Percentiles rank a stretch among this genome's conserved stretches.
phyloP scores from a whole-genome alignment of 2,329 filamentous ascomycete genomes.

The Cladosporium sp. region DNA sequence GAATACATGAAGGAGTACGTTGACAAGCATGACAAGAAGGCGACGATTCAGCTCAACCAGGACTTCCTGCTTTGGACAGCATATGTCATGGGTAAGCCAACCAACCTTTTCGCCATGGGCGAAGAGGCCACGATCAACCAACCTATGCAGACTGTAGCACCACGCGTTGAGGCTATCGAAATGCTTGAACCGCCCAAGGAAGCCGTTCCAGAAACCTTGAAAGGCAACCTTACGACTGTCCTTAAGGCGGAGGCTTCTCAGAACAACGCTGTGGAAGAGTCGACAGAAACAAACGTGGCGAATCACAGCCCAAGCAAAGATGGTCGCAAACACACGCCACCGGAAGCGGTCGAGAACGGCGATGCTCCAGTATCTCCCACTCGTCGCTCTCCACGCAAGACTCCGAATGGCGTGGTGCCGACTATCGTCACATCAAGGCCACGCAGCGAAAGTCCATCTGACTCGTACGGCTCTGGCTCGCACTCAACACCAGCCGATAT shows the following conservation, averaged over 20 bases:
- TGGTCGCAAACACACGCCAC: background rate
- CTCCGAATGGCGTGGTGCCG: slow-evolving; percentile 31
- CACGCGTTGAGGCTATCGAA: slow-evolving; percentile 70
- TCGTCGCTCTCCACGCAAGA: slow-evolving; percentile 38
- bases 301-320: slow-evolving; percentile 8
- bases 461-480: slow-evolving; percentile 30
- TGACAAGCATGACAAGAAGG: slow-evolving; percentile 83
- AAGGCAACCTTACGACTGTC: background rate
- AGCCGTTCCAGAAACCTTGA: slow-evolving; percentile 44
- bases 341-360: slow-evolving; percentile 2
- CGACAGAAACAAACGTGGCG: background rate
- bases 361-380: slow-evolving; percentile 29
- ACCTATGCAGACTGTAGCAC: slow-evolving; percentile 77
- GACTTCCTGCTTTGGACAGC: slow-evolving; percentile 89
- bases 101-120: slow-evolving; percentile 40
- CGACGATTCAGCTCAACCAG: slow-evolving; percentile 81
- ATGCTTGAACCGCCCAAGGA: slow-evolving; percentile 46
- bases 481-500: slow-evolving; percentile 39
- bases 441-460: slow-evolving; percentile 21
- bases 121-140: slow-evolving; percentile 38
- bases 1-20: slow-evolving; percentile 86
- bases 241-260: slow-evolving; percentile 22
- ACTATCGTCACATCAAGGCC: slow-evolving; percentile 11
- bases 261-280: slow-evolving; percentile 17
- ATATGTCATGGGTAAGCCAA: slow-evolving; percentile 83